phyloP scores from a whole-genome alignment of 73 alveolate genomes.

The Uronychia binucleata region DNA sequence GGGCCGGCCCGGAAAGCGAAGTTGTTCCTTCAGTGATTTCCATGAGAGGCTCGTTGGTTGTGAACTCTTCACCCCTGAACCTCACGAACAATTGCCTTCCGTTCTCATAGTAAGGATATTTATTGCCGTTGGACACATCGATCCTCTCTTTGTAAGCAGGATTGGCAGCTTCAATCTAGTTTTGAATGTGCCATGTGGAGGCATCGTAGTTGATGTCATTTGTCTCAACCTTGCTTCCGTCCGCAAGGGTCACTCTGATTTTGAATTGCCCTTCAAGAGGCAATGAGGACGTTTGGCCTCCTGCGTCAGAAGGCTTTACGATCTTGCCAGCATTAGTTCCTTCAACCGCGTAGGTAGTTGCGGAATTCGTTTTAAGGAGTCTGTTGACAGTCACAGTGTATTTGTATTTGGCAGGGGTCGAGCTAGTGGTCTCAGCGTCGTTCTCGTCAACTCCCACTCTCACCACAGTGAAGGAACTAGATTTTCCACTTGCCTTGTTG shows the following conservation, averaged over 20 bases:
- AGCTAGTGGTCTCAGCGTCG: background rate
- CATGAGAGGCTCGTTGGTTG: background rate
- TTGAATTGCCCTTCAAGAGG: background rate
- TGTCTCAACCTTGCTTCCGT: background rate
- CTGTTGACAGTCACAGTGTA: background rate
- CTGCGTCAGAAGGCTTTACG: background rate
- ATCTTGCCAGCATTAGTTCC: background rate
- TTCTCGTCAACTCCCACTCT: background rate
- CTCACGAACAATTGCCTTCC: background rate
- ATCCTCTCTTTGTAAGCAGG: background rate
- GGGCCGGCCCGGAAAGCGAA: background rate
- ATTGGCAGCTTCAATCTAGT: too few relatives aligned
- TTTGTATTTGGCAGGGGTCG: background rate
- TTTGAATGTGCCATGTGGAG: too few relatives aligned
- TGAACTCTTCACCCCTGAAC: background rate
- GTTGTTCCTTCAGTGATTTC: background rate
- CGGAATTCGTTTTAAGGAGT: background rate
- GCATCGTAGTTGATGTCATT: too few relatives aligned
- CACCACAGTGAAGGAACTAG: background rate
- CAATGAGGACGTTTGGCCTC: background rate
- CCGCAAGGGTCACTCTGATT: background rate
- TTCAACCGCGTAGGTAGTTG: background rate
- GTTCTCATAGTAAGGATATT: background rate
- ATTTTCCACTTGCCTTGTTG: too few relatives aligned
- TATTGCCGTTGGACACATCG: background rate